phyloP scores from a whole-genome alignment of 768 basidiomycete species.

The Termitomyces eurrhizus region DNA sequence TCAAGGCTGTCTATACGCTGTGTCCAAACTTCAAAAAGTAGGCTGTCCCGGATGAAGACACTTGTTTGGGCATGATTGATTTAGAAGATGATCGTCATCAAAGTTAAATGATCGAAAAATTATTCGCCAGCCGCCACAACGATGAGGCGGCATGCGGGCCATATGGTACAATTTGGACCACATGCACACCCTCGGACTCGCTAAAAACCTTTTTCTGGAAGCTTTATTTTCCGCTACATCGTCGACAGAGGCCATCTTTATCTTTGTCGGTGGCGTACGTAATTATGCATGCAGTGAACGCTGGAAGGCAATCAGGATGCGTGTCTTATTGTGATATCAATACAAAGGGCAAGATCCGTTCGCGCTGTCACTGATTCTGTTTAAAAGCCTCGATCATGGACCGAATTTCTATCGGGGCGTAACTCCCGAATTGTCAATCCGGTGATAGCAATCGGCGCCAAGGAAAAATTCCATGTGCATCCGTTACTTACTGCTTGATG shows the following conservation, averaged over 20 bases:
- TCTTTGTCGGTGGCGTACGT: neutral
- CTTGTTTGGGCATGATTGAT: neutral
- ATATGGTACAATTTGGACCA: neutral
- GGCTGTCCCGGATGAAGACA: too few relatives aligned
- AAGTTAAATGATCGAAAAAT: neutral
- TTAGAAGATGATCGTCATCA: neutral
- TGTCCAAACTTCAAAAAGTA: too few relatives aligned
- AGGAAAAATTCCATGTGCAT: slow-evolving; percentile 13
- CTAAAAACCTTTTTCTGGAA: neutral
- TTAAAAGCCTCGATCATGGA: slow-evolving; percentile 4
- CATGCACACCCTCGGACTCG: neutral
- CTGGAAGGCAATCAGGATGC: neutral
- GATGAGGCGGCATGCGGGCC: neutral
- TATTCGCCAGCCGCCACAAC: neutral
- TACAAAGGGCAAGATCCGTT: neutral
- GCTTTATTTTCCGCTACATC: neutral
- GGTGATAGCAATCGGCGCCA: slow-evolving; percentile 4
- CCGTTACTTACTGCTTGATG: neutral
- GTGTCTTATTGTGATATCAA: neutral
- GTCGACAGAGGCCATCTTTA: neutral
- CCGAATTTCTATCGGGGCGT: neutral
- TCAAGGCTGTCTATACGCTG: neutral
- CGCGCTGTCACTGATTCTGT: neutral
- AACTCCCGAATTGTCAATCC: neutral
- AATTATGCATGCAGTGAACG: neutral